phyloP scores from a whole-genome alignment of 805 yeast species.

The Naumovozyma baii region DNA sequence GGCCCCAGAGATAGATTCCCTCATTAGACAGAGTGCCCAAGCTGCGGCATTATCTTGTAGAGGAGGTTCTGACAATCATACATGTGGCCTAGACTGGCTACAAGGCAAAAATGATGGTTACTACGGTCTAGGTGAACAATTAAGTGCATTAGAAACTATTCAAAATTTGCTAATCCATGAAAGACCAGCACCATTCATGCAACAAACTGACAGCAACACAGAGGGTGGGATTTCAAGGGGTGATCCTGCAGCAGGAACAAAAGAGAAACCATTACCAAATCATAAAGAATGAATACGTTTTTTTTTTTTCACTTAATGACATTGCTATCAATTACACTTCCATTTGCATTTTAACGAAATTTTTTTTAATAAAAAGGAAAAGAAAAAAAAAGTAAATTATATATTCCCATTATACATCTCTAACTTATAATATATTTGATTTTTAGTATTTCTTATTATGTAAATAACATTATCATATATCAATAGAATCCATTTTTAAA shows the following conservation, averaged over 20 bases:
- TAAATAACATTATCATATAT: no score
- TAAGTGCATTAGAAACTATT: constrained; percentile 60
- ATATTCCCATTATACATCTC: neutral
- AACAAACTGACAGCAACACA: constrained; percentile 45
- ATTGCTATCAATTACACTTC: no score
- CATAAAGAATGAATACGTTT: no score
- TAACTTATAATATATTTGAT: neutral
- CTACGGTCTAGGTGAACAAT: constrained; percentile 74
- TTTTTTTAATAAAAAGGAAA: no score
- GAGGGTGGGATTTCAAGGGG: constrained; percentile 50
- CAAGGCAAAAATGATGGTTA: constrained; percentile 47
- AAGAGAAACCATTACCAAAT: constrained; percentile 2
- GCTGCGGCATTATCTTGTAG: constrained; percentile 65
- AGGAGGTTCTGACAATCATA: constrained; percentile 66
- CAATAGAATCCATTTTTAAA: constrained; percentile 25
- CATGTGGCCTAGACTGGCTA: constrained; percentile 69
- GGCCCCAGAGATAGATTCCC: constrained; percentile 33
- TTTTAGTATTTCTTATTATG: no score
- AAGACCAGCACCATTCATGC: constrained; percentile 45
- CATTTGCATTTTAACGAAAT: no score
- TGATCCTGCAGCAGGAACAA: constrained; percentile 43
- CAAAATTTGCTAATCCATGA: constrained; percentile 38
- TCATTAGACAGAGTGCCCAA: constrained; percentile 42
- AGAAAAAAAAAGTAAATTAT: no score
- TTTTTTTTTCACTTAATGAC: no score